Evolutionary conservation across 345 rosid genomes (phyloP).

Genomic region (Acer saccharum): DNA sequence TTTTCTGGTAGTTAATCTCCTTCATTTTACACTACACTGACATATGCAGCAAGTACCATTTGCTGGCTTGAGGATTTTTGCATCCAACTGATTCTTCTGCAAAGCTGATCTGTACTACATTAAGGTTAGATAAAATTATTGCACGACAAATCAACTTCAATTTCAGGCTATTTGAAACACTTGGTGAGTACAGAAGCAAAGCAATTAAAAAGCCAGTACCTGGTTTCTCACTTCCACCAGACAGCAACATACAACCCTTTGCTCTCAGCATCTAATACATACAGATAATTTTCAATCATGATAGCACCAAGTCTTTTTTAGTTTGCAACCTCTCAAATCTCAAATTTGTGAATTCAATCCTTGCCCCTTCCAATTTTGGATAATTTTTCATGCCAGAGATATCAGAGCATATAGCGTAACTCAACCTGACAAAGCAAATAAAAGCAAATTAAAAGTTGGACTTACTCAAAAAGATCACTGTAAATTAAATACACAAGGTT

Average conservation of each 20-base stretch:
- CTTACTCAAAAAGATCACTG: no score
- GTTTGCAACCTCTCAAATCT: no score
- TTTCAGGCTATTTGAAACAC: not conserved
- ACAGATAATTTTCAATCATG: constrained; percentile 30
- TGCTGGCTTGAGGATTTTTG: not conserved
- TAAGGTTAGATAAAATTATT: not conserved
- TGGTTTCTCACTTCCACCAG: constrained; percentile 20
- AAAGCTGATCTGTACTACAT: not conserved
- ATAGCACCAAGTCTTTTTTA: no score
- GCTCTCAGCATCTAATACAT: constrained; percentile 66
- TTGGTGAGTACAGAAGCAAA: not conserved
- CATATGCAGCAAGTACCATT: not conserved
- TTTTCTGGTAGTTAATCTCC: not conserved
- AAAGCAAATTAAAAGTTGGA: no score
- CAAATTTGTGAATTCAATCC: no score
- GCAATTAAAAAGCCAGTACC: constrained; percentile 3
- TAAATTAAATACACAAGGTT: not conserved
- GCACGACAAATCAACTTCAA: not conserved
- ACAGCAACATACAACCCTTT: constrained; percentile 50
- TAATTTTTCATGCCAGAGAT: constrained; percentile 41
- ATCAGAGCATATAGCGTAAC: constrained; percentile 29
- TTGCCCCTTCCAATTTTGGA: no score
- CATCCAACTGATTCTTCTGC: not conserved
- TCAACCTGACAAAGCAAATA: no score
- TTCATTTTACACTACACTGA: not conserved